A percentile compares a stretch with the other conserved stretches of the same genome.
These are phyloP conservation scores for Leccinum subtestaceum DNA, from an alignment of 768 basidiomycete genomes.

Conservation along the genomic window DNA sequence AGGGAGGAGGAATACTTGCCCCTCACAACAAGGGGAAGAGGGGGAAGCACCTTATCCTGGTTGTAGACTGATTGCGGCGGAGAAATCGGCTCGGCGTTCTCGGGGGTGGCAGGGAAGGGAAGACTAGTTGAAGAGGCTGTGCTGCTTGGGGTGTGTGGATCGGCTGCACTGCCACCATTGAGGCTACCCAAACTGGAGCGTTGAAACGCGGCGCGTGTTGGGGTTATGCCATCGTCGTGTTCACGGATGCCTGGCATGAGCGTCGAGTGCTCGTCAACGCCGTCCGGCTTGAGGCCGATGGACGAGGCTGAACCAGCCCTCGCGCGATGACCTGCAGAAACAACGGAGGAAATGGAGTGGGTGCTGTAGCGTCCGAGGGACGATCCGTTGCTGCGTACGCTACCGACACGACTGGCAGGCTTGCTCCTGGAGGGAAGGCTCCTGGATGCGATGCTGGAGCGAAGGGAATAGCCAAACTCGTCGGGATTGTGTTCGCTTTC, in stretches of 20 bases:
- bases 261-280: conserved; percentile 3
- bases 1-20: conserved; percentile 22
- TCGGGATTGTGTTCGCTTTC: conserved; percentile 8
- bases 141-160: conserved; percentile 31
- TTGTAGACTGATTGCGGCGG: conserved; percentile 11
- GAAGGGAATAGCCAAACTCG: conserved; percentile 27
- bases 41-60: conserved; percentile 33
- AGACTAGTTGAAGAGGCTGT: conserved; percentile 31
- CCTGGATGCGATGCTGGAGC: conserved; percentile 9
- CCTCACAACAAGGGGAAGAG: conserved; percentile 21
- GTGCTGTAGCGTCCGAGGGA: conserved; percentile 24
- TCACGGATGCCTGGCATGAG: conserved; percentile 32
- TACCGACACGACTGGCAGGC: conserved; percentile 20
- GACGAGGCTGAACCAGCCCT: conserved; percentile 18
- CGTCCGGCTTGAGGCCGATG: background rate
- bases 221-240: conserved; percentile 29
- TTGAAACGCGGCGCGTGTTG: conserved; percentile 28
- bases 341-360: conserved; percentile 20
- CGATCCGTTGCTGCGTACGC: conserved; percentile 21
- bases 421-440: conserved; percentile 26
- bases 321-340: conserved; percentile 2
- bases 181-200: conserved; percentile 27
- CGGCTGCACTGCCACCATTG: conserved; percentile 14
- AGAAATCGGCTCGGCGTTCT: conserved; percentile 21
- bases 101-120: conserved; percentile 29